Conservation (phyloP, 2,329 filamentous ascomycete species). For the Fusarium piperis region DNA sequence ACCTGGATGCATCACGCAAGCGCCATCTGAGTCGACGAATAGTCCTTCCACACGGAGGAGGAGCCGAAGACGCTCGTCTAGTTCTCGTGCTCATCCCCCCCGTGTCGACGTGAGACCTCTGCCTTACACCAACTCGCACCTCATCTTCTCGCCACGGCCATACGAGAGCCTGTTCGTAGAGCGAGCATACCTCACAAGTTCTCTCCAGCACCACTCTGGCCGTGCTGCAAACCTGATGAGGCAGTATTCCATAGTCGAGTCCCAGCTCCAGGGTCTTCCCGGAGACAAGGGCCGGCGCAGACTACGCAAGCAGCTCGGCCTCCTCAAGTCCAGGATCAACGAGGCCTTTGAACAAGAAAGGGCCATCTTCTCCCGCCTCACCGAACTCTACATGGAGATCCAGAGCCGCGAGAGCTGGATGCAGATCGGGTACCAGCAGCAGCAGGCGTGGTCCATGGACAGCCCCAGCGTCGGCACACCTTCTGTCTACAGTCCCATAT, state of each 20-base stretch:
- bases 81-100: conserved; percentile 2
- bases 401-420: conserved; percentile 54
- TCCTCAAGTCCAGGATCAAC: conserved; percentile 55
- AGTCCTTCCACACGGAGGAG: not conserved
- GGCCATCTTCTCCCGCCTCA: conserved; percentile 55
- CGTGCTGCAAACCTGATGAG: conserved; percentile 51
- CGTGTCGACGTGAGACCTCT: conserved; percentile 4
- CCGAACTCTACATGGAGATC: conserved; percentile 61
- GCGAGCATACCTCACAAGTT: conserved; percentile 55
- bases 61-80: conserved; percentile 24
- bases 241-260: conserved; percentile 51
- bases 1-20: conserved; percentile 10
- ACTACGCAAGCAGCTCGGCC: conserved; percentile 53
- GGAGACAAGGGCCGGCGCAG: conserved; percentile 43
- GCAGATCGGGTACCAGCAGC: conserved; percentile 41
- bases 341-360: conserved; percentile 58
- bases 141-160: conserved; percentile 50
- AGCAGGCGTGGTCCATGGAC: conserved; percentile 15
- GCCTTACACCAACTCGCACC: conserved; percentile 11
- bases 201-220: conserved; percentile 53
- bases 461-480: conserved; percentile 20
- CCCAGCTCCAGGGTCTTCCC: conserved; percentile 38
- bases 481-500: conserved; percentile 16
- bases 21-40: not conserved
- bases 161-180: conserved; percentile 58